Evolutionary conservation across 1,284 basidiomycete species (phyloP).

Genomic region (Trichosporon ovoides): DNA sequence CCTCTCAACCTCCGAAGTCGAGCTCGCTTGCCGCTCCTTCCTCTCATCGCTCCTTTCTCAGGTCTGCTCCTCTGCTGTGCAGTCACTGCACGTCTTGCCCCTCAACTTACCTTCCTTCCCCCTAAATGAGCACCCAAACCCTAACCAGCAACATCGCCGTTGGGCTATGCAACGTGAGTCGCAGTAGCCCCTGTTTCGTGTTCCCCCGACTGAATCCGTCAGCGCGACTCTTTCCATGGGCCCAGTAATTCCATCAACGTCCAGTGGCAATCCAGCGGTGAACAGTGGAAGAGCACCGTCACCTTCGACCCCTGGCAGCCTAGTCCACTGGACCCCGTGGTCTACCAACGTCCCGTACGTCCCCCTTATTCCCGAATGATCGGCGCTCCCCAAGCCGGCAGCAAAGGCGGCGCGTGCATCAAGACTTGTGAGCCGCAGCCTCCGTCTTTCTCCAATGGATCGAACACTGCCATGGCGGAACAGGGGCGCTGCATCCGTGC

Average conservation of each 20-base stretch:
- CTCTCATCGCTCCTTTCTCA: background rate
- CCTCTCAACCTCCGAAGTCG: background rate
- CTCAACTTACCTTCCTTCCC: background rate
- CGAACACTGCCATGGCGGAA: background rate
- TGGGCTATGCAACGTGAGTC: background rate
- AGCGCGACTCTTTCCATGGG: background rate
- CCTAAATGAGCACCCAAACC: background rate
- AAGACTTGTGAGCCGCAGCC: background rate
- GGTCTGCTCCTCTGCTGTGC: background rate
- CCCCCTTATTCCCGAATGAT: background rate
- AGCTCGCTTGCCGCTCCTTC: background rate
- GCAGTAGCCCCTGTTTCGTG: background rate
- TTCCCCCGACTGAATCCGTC: background rate
- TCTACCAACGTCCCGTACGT: background rate
- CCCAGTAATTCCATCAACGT: background rate
- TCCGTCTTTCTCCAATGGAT: background rate
- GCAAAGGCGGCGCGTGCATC: background rate
- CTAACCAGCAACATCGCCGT: background rate
- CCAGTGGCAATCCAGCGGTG: background rate
- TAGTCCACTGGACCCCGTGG: background rate
- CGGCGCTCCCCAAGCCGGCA: background rate
- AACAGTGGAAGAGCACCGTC: background rate
- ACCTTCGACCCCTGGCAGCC: background rate
- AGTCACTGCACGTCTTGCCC: background rate
- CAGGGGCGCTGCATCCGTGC: slow-evolving; percentile 1